phyloP scores from a whole-genome alignment of 2,329 filamentous ascomycete species.

The Penicillium concentricum region DNA sequence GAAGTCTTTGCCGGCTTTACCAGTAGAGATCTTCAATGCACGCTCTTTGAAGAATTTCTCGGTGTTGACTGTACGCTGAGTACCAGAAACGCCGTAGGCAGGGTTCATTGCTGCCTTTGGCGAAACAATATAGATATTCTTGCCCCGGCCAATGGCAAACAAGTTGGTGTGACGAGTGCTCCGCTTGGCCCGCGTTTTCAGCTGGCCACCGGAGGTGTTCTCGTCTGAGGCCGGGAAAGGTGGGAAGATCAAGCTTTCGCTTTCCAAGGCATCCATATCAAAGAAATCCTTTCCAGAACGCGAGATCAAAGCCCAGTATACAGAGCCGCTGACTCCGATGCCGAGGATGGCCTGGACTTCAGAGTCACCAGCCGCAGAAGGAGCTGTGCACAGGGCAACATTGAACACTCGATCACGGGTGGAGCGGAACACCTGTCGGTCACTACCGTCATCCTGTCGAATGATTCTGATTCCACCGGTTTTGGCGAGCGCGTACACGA shows the following conservation, averaged over 20 bases:
- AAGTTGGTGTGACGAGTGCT: conserved; percentile 88
- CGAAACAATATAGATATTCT: conserved; percentile 87
- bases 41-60: conserved; percentile 85
- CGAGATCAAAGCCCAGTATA: conserved; percentile 90
- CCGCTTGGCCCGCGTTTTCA: conserved; percentile 92
- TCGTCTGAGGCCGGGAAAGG: conserved; percentile 83
- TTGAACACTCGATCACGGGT: conserved; percentile 95
- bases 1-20: conserved; percentile 98
- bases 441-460: conserved; percentile 86
- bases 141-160: conserved; percentile 93
- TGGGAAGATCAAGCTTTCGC: conserved; percentile 83
- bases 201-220: conserved; percentile 83
- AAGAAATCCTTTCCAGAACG: conserved; percentile 76
- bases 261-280: conserved; percentile 74
- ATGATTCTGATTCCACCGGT: conserved; percentile 91
- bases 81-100: conserved; percentile 51
- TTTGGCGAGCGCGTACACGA: conserved; percentile 91
- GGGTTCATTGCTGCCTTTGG: conserved; percentile 54
- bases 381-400: conserved; percentile 74
- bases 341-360: conserved; percentile 82
- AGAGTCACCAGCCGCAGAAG: conserved; percentile 51
- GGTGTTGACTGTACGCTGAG: conserved; percentile 69
- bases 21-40: conserved; percentile 89
- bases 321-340: conserved; percentile 89
- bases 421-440: conserved; percentile 87